Evolutionary conservation across 2,329 filamentous ascomycete species (phyloP).

Genomic region (Ascomycota sp.): DNA sequence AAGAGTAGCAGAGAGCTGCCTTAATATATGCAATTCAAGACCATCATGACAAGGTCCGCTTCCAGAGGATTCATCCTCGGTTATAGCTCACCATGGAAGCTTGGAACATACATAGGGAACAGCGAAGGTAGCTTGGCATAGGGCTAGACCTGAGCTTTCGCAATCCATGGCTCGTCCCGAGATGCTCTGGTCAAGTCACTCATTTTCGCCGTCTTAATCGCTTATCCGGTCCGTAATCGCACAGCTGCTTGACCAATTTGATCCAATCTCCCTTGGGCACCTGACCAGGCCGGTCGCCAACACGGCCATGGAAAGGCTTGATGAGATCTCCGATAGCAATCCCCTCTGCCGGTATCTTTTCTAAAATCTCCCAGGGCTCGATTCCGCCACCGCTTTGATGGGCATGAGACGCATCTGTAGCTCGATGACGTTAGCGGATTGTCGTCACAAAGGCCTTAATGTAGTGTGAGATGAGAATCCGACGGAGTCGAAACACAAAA

Average conservation of each 20-base stretch:
- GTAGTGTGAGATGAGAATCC: neutral
- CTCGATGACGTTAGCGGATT: conserved; percentile 1
- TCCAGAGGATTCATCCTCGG: too few relatives aligned
- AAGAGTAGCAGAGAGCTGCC: too few relatives aligned
- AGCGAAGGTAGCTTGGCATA: too few relatives aligned
- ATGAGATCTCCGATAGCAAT: conserved; percentile 32
- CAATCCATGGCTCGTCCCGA: neutral
- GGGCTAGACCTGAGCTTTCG: too few relatives aligned
- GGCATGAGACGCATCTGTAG: conserved; percentile 11
- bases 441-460: too few relatives aligned
- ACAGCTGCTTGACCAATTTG: conserved; percentile 31
- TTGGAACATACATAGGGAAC: too few relatives aligned
- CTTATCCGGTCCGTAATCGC: conserved; percentile 32
- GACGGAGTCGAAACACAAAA: neutral
- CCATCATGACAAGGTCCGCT: too few relatives aligned
- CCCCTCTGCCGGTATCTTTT: conserved; percentile 29
- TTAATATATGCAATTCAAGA: too few relatives aligned
- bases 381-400: conserved; percentile 16
- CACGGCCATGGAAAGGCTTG: conserved; percentile 27
- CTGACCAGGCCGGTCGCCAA: conserved; percentile 27
- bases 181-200: conserved; percentile 5
- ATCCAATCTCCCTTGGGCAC: conserved; percentile 35
- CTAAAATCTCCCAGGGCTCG: conserved; percentile 29
- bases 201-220: conserved; percentile 18
- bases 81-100: too few relatives aligned